phyloP scores from a whole-genome alignment of 805 yeast genomes.

The Lachancea kluyveri region DNA sequence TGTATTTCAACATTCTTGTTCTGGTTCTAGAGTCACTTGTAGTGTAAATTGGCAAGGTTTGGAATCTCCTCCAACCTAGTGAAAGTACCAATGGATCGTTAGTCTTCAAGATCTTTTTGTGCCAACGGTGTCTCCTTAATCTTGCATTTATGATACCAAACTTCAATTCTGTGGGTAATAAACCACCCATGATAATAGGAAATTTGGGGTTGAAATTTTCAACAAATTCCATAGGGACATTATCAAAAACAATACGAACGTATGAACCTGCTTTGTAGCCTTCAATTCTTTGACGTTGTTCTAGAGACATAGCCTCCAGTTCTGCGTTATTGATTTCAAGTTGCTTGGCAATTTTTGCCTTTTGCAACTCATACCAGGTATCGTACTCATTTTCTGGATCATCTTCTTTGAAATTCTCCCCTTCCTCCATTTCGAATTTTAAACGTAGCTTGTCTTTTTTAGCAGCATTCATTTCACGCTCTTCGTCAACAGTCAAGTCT shows the following conservation, averaged over 20 bases:
- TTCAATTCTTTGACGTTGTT: slow-evolving; percentile 75
- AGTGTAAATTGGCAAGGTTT: slow-evolving; percentile 90
- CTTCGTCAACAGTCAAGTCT: slow-evolving; percentile 57
- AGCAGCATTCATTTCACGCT: slow-evolving; percentile 74
- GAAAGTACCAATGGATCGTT: slow-evolving; percentile 93
- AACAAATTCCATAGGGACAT: slow-evolving; percentile 83
- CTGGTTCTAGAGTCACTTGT: slow-evolving; percentile 97
- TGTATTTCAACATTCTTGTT: slow-evolving; percentile 94
- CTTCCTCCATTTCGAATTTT: slow-evolving; percentile 72
- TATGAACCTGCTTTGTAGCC: slow-evolving; percentile 93
- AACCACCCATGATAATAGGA: slow-evolving; percentile 88
- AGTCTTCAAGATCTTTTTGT: slow-evolving; percentile 87
- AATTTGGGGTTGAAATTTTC: slow-evolving; percentile 78
- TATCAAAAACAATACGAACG: slow-evolving; percentile 79
- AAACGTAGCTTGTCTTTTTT: slow-evolving; percentile 83
- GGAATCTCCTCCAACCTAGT: slow-evolving; percentile 97
- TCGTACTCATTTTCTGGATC: slow-evolving; percentile 84
- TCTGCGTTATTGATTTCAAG: slow-evolving; percentile 86
- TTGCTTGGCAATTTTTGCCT: slow-evolving; percentile 95
- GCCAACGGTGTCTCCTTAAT: slow-evolving; percentile 98
- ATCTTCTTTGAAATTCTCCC: slow-evolving; percentile 65
- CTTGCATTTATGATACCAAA: slow-evolving; percentile 91
- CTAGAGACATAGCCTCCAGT: slow-evolving; percentile 63
- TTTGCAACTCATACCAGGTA: slow-evolving; percentile 96
- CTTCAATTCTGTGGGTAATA: slow-evolving; percentile 82